Evolutionary conservation across 2,329 filamentous ascomycete genomes (phyloP).

Genomic region (Fusarium phyllophilum): DNA sequence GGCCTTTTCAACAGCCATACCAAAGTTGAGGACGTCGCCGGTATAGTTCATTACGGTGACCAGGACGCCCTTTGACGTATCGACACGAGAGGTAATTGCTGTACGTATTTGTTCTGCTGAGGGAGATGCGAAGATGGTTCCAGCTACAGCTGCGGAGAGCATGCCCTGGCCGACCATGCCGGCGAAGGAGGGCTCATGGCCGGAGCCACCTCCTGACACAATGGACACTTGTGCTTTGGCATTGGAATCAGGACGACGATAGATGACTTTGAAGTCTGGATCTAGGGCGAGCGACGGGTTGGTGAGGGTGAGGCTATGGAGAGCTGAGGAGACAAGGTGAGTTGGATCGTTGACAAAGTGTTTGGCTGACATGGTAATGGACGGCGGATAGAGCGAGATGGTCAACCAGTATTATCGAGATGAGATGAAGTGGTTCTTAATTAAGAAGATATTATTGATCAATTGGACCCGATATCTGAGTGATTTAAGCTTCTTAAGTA

Average conservation of each 20-base stretch:
- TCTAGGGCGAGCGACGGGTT: constrained; percentile 88
- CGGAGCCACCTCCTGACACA: constrained; percentile 87
- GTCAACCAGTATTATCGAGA: constrained; percentile 1
- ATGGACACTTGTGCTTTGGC: constrained; percentile 76
- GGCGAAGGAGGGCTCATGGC: constrained; percentile 89
- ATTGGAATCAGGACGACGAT: constrained; percentile 67
- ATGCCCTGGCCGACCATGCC: constrained; percentile 86
- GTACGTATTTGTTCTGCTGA: constrained; percentile 83
- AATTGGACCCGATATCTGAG: background rate
- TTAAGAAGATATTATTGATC: background rate
- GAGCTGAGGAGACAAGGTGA: constrained; percentile 79
- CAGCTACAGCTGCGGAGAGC: constrained; percentile 83
- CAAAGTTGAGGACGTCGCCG: constrained; percentile 90
- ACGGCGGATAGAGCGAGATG: background rate
- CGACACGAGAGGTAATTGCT: constrained; percentile 78
- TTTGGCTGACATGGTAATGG: constrained; percentile 66
- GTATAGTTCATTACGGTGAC: constrained; percentile 98
- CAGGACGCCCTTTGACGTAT: constrained; percentile 77
- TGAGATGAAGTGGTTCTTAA: background rate
- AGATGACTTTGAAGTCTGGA: constrained; percentile 82
- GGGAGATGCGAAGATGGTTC: constrained; percentile 87
- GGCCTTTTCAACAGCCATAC: constrained; percentile 92
- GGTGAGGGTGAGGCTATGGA: constrained; percentile 80
- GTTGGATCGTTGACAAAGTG: constrained; percentile 91
- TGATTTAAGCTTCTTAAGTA: constrained; percentile 1